These are phyloP conservation scores for Stentor roeselii DNA, from an alignment of 73 alveolate species.

Conservation along the genomic window DNA sequence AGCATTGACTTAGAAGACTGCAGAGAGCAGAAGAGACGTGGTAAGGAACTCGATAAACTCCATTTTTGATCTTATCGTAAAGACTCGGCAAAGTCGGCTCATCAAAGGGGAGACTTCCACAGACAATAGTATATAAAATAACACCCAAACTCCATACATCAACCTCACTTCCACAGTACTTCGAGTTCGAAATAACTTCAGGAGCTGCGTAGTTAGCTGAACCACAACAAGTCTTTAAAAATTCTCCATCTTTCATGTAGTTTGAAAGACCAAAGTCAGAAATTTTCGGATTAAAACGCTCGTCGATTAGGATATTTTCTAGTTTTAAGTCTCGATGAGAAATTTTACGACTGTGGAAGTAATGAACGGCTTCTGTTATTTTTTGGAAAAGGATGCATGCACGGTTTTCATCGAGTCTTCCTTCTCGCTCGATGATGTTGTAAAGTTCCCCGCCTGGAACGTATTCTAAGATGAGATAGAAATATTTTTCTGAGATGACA, in stretches of 20 bases:
- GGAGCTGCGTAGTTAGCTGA: constrained; percentile 97
- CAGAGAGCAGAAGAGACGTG: constrained; percentile 67
- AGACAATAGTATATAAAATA: constrained; percentile 75
- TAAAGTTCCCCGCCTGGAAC: constrained; percentile 90
- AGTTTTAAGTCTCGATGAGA: constrained; percentile 79
- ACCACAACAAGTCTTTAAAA: constrained; percentile 87
- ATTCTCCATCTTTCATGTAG: constrained; percentile 67
- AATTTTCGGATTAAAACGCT: constrained; percentile 63
- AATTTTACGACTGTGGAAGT: constrained; percentile 61
- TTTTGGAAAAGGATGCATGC: constrained; percentile 67
- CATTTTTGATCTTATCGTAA: constrained; percentile 69
- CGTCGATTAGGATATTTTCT: constrained; percentile 70
- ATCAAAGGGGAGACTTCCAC: constrained; percentile 88
- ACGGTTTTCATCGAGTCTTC: constrained; percentile 66
- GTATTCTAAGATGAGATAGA: constrained; percentile 66
- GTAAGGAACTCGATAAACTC: constrained; percentile 36
- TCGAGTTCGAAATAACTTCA: constrained; percentile 84
- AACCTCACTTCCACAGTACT: constrained; percentile 73
- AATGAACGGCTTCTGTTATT: constrained; percentile 67
- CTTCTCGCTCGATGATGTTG: constrained; percentile 73
- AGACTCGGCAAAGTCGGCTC: constrained; percentile 66
- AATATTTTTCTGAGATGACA: constrained; percentile 59
- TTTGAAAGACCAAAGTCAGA: constrained; percentile 82
- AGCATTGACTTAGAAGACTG: constrained; percentile 78
- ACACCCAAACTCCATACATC: constrained; percentile 91